phyloP scores from a whole-genome alignment of 2,329 filamentous ascomycete genomes.

The Lasiodiplodia sp. region DNA sequence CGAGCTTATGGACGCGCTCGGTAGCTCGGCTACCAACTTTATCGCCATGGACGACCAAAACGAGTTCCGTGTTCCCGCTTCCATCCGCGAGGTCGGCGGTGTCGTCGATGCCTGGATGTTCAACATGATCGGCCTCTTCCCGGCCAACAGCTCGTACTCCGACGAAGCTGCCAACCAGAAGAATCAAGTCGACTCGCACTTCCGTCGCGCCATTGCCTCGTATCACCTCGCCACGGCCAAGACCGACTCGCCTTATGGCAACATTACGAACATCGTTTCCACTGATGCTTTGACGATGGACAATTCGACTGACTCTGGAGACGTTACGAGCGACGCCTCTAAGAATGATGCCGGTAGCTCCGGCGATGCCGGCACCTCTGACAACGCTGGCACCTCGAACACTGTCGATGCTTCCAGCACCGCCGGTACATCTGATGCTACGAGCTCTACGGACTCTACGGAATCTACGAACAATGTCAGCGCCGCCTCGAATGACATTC shows the following conservation, averaged over 20 bases:
- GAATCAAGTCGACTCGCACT: conserved; percentile 26
- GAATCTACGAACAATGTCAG: neutral
- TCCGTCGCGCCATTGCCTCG: conserved; percentile 14
- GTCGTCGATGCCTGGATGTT: conserved; percentile 28
- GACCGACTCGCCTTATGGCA: conserved; percentile 4
- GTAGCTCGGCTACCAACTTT: conserved; percentile 5
- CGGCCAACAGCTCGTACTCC: conserved; percentile 19
- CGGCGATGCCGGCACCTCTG: neutral
- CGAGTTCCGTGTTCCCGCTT: conserved; percentile 19
- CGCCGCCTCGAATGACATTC: neutral
- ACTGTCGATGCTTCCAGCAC: neutral
- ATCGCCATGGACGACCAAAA: conserved; percentile 18
- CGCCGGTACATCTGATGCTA: neutral
- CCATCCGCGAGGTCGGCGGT: conserved; percentile 22
- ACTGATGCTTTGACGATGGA: neutral
- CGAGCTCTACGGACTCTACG: neutral
- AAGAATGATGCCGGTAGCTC: neutral
- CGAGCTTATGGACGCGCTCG: conserved; percentile 19
- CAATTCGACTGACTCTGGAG: neutral
- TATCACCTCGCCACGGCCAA: conserved; percentile 25
- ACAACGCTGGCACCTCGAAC: neutral
- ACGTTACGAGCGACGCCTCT: neutral
- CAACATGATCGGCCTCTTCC: conserved; percentile 28
- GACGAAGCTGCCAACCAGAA: conserved; percentile 28
- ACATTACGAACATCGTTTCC: conserved; percentile 12